A percentile compares a stretch with the other conserved stretches of the same genome.
Conservation (phyloP, 257 asterid genomes). For the Lithospermum erythrorhizon region DNA sequence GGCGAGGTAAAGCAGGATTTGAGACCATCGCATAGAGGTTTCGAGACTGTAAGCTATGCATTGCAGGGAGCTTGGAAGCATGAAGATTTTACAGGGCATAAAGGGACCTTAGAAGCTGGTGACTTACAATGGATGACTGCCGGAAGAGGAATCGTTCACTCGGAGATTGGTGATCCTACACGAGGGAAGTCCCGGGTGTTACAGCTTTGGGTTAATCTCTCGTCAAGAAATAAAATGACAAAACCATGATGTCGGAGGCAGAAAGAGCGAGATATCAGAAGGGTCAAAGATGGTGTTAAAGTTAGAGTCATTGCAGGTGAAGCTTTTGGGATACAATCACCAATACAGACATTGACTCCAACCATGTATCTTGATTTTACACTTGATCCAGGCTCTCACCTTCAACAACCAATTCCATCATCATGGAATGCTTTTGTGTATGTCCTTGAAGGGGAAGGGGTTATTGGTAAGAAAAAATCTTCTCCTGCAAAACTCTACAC, state of each 20-base stretch:
- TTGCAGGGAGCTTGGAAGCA: conserved; percentile 57
- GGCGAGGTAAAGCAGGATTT: background rate
- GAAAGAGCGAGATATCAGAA: too few relatives aligned
- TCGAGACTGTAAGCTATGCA: conserved; percentile 2
- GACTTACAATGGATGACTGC: conserved; percentile 99
- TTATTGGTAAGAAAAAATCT: conserved; percentile 32
- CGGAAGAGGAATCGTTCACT: conserved; percentile 90
- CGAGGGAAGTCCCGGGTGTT: conserved; percentile 76
- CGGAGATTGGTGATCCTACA: conserved; percentile 70
- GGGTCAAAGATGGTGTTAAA: too few relatives aligned
- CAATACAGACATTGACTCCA: too few relatives aligned
- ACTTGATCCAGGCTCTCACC: conserved; percentile 45
- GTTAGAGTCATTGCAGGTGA: conserved; percentile 10
- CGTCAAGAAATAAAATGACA: background rate
- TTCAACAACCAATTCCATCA: conserved; percentile 48
- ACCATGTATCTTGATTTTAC: conserved; percentile 29
- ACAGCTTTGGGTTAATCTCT: conserved; percentile 11
- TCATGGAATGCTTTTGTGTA: conserved; percentile 79
- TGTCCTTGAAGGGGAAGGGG: conserved; percentile 72
- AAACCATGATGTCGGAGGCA: background rate
- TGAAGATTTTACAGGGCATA: conserved; percentile 82
- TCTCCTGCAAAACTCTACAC: conserved; percentile 44
- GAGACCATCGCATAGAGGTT: conserved; percentile 3
- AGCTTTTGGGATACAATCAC: too few relatives aligned
- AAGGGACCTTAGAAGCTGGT: conserved; percentile 73